Evolutionary conservation across 495 filamentous ascomycete species (phyloP).

Genomic region (Xylaria longipes): DNA sequence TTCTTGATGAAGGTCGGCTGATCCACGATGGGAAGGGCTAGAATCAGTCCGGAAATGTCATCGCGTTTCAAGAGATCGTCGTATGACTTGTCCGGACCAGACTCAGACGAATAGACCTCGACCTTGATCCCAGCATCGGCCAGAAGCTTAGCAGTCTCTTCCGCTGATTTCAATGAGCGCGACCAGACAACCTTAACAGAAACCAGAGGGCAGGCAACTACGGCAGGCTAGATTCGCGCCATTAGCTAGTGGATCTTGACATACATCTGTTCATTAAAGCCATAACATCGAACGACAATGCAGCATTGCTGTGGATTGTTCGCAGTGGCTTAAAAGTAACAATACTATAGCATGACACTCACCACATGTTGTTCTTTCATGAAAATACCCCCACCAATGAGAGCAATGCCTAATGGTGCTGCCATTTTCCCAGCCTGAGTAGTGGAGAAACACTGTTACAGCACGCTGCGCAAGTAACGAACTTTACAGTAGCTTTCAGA

Average conservation of each 20-base stretch:
- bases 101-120: constrained; percentile 68
- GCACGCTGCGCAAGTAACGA: neutral
- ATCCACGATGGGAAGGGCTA: constrained; percentile 68
- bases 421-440: constrained; percentile 23
- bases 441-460: neutral
- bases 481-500: neutral
- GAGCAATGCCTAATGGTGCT: constrained; percentile 64
- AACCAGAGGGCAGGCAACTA: constrained; percentile 52
- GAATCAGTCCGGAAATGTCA: constrained; percentile 73
- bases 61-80: constrained; percentile 65
- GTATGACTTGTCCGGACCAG: constrained; percentile 59
- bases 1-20: constrained; percentile 65
- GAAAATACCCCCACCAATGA: constrained; percentile 70
- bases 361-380: constrained; percentile 52
- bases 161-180: constrained; percentile 57
- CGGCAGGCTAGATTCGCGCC: constrained; percentile 51
- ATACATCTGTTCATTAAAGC: neutral
- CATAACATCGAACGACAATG: neutral
- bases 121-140: constrained; percentile 41
- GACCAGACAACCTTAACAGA: constrained; percentile 68
- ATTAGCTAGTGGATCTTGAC: constrained; percentile 30
- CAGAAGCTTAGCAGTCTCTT: constrained; percentile 42
- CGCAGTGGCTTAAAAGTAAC: neutral
- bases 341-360: constrained; percentile 19
- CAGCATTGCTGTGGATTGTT: neutral